Evolutionary conservation across 2,329 filamentous ascomycete genomes (phyloP).

Genomic region (Monosporascus sp.): DNA sequence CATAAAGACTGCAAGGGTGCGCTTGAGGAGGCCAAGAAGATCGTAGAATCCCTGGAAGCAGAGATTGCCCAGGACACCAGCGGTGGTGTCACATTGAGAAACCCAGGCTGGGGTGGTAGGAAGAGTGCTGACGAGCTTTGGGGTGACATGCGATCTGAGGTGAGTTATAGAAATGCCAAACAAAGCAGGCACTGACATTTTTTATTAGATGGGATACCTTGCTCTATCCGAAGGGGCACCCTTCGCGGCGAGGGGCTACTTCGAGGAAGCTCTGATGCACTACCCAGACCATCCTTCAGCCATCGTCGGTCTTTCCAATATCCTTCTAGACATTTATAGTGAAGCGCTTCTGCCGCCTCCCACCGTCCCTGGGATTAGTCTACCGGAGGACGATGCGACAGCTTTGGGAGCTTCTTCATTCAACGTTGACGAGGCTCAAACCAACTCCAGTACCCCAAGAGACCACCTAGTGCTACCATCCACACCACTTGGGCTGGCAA

Average conservation of each 20-base stretch:
- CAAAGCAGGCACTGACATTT: constrained; percentile 22
- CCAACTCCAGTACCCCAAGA: constrained; percentile 1
- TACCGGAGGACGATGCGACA: constrained; percentile 25
- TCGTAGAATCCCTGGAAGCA: constrained; percentile 66
- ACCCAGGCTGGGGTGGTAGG: constrained; percentile 70
- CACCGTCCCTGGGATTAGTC: constrained; percentile 42
- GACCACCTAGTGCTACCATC: constrained; percentile 31
- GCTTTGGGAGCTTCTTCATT: constrained; percentile 5
- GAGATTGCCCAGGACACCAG: constrained; percentile 60
- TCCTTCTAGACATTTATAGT: constrained; percentile 81
- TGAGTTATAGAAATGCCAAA: constrained; percentile 37
- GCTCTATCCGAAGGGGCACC: constrained; percentile 56
- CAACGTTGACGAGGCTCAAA: constrained; percentile 6
- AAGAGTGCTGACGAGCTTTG: constrained; percentile 80
- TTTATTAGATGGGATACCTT: constrained; percentile 59
- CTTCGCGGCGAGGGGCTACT: constrained; percentile 68
- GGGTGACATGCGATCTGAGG: constrained; percentile 79
- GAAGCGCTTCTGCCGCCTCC: constrained; percentile 59
- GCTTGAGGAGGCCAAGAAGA: constrained; percentile 72
- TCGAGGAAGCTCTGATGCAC: constrained; percentile 77
- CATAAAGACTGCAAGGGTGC: constrained; percentile 76
- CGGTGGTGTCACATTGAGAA: constrained; percentile 56
- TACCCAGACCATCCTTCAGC: constrained; percentile 75
- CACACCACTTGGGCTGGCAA: constrained; percentile 43
- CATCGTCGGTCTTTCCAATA: constrained; percentile 76